Conservation (phyloP, 257 asterid species). For the Solanum gracilifrons region DNA sequence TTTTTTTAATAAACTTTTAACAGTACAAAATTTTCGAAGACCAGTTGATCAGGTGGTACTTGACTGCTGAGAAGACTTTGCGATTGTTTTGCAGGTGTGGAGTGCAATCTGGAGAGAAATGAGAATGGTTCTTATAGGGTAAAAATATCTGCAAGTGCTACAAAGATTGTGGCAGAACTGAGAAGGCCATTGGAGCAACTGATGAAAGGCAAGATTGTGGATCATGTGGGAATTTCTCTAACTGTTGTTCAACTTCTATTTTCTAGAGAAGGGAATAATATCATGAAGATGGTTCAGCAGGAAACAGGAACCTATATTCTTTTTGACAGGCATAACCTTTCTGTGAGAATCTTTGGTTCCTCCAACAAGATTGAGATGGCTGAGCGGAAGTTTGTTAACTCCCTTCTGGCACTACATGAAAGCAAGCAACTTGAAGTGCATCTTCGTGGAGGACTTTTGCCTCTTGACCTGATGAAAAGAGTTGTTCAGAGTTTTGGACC, state of each 20-base stretch:
- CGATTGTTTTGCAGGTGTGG: conserved; percentile 54
- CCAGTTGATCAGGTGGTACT: neutral
- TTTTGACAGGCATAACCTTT: conserved; percentile 50
- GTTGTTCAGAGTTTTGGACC: conserved; percentile 70
- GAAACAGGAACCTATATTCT: conserved; percentile 55
- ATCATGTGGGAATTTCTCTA: conserved; percentile 55
- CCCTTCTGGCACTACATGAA: conserved; percentile 44
- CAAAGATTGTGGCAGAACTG: conserved; percentile 64
- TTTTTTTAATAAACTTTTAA: neutral
- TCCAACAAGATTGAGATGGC: conserved; percentile 36
- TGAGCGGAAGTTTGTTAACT: conserved; percentile 31
- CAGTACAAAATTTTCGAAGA: neutral
- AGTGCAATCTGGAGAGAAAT: conserved; percentile 42
- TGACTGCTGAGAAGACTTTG: neutral
- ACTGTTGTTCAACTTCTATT: conserved; percentile 53
- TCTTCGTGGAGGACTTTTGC: conserved; percentile 54
- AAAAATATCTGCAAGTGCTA: conserved; percentile 68
- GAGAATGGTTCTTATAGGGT: conserved; percentile 62
- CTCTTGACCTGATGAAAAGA: conserved; percentile 86
- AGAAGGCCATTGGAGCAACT: conserved; percentile 62
- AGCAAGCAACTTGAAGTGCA: conserved; percentile 71
- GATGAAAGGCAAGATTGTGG: conserved; percentile 54
- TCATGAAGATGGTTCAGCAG: conserved; percentile 47
- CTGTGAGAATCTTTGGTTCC: conserved; percentile 53
- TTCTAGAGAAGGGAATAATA: conserved; percentile 64